These are phyloP conservation scores for Penicillium sp. DNA, from an alignment of 2,329 filamentous ascomycete genomes.

Conservation along the genomic window DNA sequence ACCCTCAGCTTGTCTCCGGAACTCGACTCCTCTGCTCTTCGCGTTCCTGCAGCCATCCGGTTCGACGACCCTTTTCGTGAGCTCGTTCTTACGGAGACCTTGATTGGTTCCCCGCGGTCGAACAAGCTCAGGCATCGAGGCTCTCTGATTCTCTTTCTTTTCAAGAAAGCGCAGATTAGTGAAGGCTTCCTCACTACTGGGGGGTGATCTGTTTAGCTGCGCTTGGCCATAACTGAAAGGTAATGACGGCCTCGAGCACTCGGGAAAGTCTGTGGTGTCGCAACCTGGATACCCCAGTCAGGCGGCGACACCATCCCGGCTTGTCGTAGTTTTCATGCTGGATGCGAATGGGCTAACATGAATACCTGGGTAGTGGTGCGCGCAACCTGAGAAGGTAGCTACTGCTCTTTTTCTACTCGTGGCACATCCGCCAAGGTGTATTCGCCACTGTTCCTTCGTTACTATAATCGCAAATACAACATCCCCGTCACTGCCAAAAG, in stretches of 20 bases:
- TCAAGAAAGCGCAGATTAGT: slow-evolving; percentile 21
- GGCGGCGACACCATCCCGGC: neutral
- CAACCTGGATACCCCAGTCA: neutral
- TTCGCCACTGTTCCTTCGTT: slow-evolving; percentile 68
- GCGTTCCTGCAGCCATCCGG: slow-evolving; percentile 27
- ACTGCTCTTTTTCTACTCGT: slow-evolving; percentile 12
- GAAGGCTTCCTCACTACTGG: slow-evolving; percentile 22
- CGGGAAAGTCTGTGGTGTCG: slow-evolving; percentile 4
- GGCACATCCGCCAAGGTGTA: slow-evolving; percentile 62
- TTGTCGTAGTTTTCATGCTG: slow-evolving; percentile 3
- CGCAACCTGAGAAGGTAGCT: slow-evolving; percentile 20
- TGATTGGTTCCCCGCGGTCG: slow-evolving; percentile 42
- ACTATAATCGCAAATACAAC: slow-evolving; percentile 51
- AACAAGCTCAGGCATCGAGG: slow-evolving; percentile 34
- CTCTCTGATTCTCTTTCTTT: slow-evolving; percentile 20
- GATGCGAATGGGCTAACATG: slow-evolving; percentile 32
- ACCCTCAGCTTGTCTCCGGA: slow-evolving; percentile 31
- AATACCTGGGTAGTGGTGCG: slow-evolving; percentile 31
- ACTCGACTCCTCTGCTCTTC: slow-evolving; percentile 26
- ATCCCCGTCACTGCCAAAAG: slow-evolving; percentile 45
- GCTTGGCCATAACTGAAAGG: slow-evolving; percentile 31
- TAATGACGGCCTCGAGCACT: slow-evolving; percentile 25
- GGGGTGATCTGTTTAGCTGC: slow-evolving; percentile 18
- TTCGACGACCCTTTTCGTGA: slow-evolving; percentile 36
- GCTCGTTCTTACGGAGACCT: slow-evolving; percentile 39